Conservation (phyloP, 2,329 filamentous ascomycete genomes). For the Monascus ruber region DNA sequence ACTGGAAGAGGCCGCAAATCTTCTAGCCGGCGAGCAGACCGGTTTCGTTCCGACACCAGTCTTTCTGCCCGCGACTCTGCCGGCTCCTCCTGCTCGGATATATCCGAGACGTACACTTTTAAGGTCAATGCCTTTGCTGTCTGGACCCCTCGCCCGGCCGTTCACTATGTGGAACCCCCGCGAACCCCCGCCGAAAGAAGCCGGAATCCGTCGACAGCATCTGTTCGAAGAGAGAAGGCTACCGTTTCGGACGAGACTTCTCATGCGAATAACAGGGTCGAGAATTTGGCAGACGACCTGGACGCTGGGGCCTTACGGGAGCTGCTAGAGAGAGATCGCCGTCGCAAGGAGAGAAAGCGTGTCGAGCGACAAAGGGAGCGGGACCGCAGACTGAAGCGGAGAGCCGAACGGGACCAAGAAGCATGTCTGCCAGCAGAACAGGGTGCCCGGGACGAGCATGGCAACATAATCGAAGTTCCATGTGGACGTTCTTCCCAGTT, state of each 20-base stretch:
- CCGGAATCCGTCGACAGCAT: conserved; percentile 37
- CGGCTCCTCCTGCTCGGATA: conserved; percentile 63
- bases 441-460: conserved; percentile 2
- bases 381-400: conserved; percentile 35
- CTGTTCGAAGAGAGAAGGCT: conserved; percentile 41
- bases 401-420: conserved; percentile 45
- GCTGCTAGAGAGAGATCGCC: conserved; percentile 78
- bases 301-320: conserved; percentile 75
- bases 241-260: conserved; percentile 50
- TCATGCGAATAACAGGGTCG: conserved; percentile 52
- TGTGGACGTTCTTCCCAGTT: conserved; percentile 4
- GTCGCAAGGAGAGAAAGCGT: conserved; percentile 65
- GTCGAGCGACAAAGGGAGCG: conserved; percentile 56
- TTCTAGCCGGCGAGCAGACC: conserved; percentile 46
- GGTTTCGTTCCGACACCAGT: conserved; percentile 63
- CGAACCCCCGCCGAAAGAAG: conserved; percentile 41
- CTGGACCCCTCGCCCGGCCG: conserved; percentile 74
- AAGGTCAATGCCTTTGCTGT: conserved; percentile 68
- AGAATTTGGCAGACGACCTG: conserved; percentile 68
- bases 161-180: conserved; percentile 60
- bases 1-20: conserved; percentile 53
- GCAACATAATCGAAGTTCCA: conserved; percentile 3
- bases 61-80: conserved; percentile 63
- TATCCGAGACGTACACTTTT: conserved; percentile 65
- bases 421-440: conserved; percentile 36